Percentiles rank a stretch among this genome's conserved stretches.
Evolutionary conservation across 2,329 filamentous ascomycete genomes (phyloP).

Genomic region (Sarocladium oryzae): DNA sequence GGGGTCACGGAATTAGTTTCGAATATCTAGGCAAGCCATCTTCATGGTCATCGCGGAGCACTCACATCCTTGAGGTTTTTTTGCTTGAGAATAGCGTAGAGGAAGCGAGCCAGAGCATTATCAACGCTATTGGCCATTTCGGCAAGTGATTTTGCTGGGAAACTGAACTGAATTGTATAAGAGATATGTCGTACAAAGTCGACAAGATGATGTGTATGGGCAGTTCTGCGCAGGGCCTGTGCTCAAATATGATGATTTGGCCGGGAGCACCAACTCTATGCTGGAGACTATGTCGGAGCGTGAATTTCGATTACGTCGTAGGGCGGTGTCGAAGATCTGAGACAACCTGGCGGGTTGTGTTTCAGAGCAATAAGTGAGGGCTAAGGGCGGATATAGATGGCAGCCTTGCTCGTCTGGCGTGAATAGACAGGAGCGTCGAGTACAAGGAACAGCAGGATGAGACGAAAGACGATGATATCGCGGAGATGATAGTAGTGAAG

Average conservation of each 20-base stretch:
- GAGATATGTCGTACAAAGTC: neutral
- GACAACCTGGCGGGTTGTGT: neutral
- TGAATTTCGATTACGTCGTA: constrained; percentile 6
- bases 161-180: neutral
- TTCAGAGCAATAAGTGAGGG: constrained; percentile 3
- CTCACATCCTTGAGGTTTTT: constrained; percentile 56
- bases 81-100: constrained; percentile 54
- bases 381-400: neutral
- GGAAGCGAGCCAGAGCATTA: constrained; percentile 50
- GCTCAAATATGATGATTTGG: too few relatives aligned
- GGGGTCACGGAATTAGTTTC: constrained; percentile 13
- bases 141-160: constrained; percentile 11
- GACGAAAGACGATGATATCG: neutral
- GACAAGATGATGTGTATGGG: neutral
- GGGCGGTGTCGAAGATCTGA: constrained; percentile 6
- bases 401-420: neutral
- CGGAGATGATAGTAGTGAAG: neutral
- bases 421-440: neutral
- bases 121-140: constrained; percentile 45
- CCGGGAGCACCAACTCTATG: too few relatives aligned
- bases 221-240: neutral
- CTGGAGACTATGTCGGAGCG: too few relatives aligned
- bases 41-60: neutral
- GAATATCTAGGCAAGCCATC: neutral
- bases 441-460: too few relatives aligned